Base-by-base conservation (phyloP, 2,329 filamentous ascomycete species). In the Ceratocystis cacaofunesta region DNA sequence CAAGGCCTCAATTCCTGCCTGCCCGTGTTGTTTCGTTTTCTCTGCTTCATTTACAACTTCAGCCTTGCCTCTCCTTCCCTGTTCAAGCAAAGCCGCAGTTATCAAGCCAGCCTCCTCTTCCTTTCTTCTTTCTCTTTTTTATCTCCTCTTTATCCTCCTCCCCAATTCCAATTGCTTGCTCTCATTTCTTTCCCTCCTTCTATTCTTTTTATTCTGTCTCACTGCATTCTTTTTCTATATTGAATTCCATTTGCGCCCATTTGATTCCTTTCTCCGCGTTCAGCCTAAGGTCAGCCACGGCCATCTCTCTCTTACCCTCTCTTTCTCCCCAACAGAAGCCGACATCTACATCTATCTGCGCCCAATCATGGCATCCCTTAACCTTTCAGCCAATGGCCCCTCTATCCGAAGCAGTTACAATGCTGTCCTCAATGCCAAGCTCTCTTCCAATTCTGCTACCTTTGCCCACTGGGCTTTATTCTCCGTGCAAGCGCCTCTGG, bases 381-480 rank as follows among this genome's bases (percentile, higher is more conserved):
- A 92, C 72, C 80, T 90, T 65, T 92, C 89, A 69, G 84, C 83
- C 73, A 89, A 91, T 74, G 88, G 88, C 12, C 85, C 87, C 69
- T 90, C 85, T 68, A 96, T 97, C 71, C 89, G 88, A 78, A 90
- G 86, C 78, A 90, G 87, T 80, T 90, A 85, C 74, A 78, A 80
- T 71, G 79, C 78, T 62, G 81, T 85, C 68, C 75, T 85, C 71
- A 83, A 82, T 70, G 79, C 78, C 68, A 74, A 78, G 61, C 74
- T 78, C 63, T 76, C 80, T 43, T 79, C 81, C 44, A 80, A 79
- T 73, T 96, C 92, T 61, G 82, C 89, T 48, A 96, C 91, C 61
- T 89, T 89, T 73, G 91, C 84, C 69, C 89, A 92, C 79, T 99
- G 94, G 94, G 92, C 90, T 22, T 80, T 99, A 68, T 96, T 95